Percentiles rank a stretch among this genome's conserved stretches.
Evolutionary conservation across 2,329 filamentous ascomycete genomes (phyloP).

Genomic region (Knufia petricola): DNA sequence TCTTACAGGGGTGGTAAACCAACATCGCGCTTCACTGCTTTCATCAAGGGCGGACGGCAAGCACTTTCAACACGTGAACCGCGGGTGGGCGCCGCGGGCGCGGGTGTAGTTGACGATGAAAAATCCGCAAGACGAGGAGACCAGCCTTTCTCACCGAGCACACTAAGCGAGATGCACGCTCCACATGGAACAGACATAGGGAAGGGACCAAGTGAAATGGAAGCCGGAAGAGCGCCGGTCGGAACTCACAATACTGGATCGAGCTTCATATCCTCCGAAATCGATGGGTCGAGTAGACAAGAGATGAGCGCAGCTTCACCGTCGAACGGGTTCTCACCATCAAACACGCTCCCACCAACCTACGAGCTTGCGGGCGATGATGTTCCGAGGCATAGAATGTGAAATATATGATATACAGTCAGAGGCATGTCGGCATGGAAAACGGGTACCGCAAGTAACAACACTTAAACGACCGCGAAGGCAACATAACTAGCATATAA

Average conservation of each 20-base stretch:
- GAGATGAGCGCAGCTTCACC: not conserved
- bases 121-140: not conserved
- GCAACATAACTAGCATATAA: conserved; percentile 51
- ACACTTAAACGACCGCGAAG: conserved; percentile 40
- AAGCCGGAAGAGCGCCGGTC: not conserved
- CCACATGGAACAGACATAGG: too few species aligned
- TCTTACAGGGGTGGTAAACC: not conserved
- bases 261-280: not conserved
- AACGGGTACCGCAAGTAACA: too few species aligned
- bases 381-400: too few species aligned
- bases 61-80: not conserved
- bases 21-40: not conserved
- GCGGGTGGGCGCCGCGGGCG: not conserved
- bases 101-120: not conserved
- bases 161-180: not conserved
- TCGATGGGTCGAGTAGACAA: not conserved
- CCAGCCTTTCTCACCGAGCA: not conserved
- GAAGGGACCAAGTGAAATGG: too few species aligned
- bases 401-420: too few species aligned
- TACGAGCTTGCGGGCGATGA: conserved; percentile 40
- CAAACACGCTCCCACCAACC: too few species aligned
- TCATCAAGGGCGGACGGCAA: conserved; percentile 1
- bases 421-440: too few species aligned
- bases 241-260: not conserved
- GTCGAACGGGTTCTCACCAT: too few species aligned